phyloP scores from a whole-genome alignment of 177 flowering plant genomes.

The Vitis hybrid region DNA sequence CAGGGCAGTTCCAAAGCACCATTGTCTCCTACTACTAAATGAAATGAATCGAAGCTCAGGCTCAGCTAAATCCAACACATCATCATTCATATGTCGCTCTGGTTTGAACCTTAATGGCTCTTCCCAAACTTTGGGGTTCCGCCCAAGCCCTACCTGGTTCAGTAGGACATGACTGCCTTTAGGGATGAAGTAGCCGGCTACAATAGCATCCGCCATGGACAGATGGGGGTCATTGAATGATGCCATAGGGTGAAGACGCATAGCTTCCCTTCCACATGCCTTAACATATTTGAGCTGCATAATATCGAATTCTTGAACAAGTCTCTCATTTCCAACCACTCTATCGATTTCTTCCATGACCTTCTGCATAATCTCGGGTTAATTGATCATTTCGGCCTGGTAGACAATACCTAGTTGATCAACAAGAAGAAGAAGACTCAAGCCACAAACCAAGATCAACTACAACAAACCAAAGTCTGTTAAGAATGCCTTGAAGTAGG shows the following conservation, averaged over 20 bases:
- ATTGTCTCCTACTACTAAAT: conserved; percentile 42
- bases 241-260: conserved; percentile 48
- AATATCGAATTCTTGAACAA: conserved; percentile 50
- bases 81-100: conserved; percentile 38
- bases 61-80: conserved; percentile 28
- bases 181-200: conserved; percentile 51
- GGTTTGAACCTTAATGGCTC: conserved; percentile 50
- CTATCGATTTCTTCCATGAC: conserved; percentile 42
- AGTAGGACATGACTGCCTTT: conserved; percentile 51
- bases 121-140: conserved; percentile 53
- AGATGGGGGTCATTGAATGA: conserved; percentile 51
- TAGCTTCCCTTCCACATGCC: conserved; percentile 40
- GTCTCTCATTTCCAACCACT: conserved; percentile 44
- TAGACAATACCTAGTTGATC: too few species aligned
- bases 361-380: conserved; percentile 33
- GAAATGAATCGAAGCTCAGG: conserved; percentile 37
- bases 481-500: too few species aligned
- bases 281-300: conserved; percentile 37
- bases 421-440: too few species aligned
- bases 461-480: too few species aligned
- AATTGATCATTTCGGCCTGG: conserved; percentile 44
- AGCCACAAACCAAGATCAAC: too few species aligned
- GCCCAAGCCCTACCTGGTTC: conserved; percentile 44
- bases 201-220: conserved; percentile 26
- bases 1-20: conserved; percentile 22